A percentile compares a stretch with the other conserved stretches of the same genome.
Conservation (phyloP, 1,284 basidiomycete species). For the Hemileia vastatrix region DNA sequence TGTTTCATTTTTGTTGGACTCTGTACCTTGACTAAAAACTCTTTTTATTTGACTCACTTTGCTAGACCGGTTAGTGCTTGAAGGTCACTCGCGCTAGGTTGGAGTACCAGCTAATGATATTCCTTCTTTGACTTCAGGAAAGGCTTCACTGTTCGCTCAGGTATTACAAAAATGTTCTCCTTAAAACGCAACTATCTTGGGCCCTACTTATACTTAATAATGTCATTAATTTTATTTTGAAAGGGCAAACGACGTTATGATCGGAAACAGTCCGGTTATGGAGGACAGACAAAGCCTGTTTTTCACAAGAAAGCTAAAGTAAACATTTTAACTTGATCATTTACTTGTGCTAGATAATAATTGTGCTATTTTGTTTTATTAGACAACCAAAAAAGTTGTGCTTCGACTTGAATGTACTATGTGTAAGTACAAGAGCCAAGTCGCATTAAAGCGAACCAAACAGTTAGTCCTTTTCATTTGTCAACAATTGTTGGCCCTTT, state of each 20-base stretch:
- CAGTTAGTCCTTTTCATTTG: conserved; percentile 51
- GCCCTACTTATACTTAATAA: too few relatives aligned
- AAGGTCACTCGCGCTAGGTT: too few relatives aligned
- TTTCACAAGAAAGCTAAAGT: conserved; percentile 91
- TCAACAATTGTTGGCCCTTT: too few relatives aligned
- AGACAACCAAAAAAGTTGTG: conserved; percentile 99
- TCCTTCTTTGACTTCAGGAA: too few relatives aligned
- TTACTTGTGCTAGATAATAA: not conserved
- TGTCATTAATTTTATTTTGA: too few relatives aligned
- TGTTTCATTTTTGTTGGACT: too few relatives aligned
- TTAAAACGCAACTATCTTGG: too few relatives aligned
- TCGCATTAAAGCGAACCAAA: conserved; percentile 97
- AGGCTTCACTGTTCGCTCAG: conserved; percentile 43
- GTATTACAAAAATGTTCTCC: too few relatives aligned
- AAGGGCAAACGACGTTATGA: conserved; percentile 99
- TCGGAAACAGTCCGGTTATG: conserved; percentile 92
- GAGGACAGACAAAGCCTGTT: conserved; percentile 99
- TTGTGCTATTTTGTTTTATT: conserved; percentile 45
- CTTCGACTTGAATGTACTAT: conserved; percentile 92
- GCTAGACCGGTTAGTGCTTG: too few relatives aligned
- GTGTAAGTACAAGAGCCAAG: conserved; percentile 84
- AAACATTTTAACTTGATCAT: not conserved
- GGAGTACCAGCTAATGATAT: too few relatives aligned
- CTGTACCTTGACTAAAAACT: too few relatives aligned
- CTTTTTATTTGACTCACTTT: too few relatives aligned